Percentiles rank a stretch among this genome's conserved stretches.
These are phyloP conservation scores for Thalassiosira hispida DNA, from an alignment of 352 stramenopile genomes.

Conservation along the genomic window DNA sequence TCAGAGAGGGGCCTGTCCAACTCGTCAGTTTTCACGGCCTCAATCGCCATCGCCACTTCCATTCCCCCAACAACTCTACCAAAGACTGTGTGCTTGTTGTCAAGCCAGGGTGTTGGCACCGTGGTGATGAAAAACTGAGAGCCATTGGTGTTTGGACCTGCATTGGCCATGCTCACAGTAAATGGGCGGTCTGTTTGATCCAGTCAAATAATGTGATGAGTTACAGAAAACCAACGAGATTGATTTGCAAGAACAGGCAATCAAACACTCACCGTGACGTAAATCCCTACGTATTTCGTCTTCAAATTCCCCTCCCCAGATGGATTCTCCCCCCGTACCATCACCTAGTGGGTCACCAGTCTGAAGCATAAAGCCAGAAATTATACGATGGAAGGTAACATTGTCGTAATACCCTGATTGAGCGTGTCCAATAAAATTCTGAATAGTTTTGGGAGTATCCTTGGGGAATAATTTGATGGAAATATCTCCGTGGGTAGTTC, in stretches of 20 bases:
- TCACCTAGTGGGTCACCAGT: slow-evolving; percentile 94
- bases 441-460: slow-evolving; percentile 93
- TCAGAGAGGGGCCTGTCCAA: slow-evolving; percentile 88
- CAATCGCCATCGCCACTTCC: slow-evolving; percentile 87
- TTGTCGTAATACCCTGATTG: slow-evolving; percentile 98
- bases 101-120: slow-evolving; percentile 95
- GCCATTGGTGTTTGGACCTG: slow-evolving; percentile 83
- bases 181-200: slow-evolving; percentile 90
- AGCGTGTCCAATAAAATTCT: slow-evolving; percentile 98
- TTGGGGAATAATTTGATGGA: slow-evolving; percentile 95
- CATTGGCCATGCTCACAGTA: slow-evolving; percentile 99
- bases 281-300: slow-evolving; percentile 95
- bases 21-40: slow-evolving; percentile 87
- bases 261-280: slow-evolving; percentile 44
- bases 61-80: slow-evolving; percentile 91
- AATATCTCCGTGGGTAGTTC: slow-evolving; percentile 99
- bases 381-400: slow-evolving; percentile 98
- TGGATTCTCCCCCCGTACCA: slow-evolving; percentile 97
- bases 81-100: slow-evolving; percentile 99
- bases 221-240: neutral
- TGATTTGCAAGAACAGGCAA: slow-evolving; percentile 6
- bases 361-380: slow-evolving; percentile 98
- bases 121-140: slow-evolving; percentile 98
- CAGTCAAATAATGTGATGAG: neutral
- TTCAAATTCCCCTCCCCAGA: slow-evolving; percentile 99